Conservation (phyloP, 345 rosid genomes). For the Acer yangbiense region DNA sequence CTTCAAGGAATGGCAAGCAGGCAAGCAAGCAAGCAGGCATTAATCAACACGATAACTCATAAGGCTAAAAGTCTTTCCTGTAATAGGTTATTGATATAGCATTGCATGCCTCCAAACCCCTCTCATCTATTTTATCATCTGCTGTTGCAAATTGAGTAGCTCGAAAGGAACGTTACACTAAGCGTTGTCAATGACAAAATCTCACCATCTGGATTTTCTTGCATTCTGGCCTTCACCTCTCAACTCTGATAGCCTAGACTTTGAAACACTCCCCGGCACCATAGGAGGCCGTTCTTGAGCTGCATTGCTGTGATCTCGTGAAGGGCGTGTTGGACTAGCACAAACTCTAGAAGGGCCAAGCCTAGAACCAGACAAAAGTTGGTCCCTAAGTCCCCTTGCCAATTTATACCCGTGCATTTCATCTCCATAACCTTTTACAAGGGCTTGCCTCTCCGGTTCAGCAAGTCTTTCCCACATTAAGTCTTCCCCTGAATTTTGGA, state of each 20-base stretch:
- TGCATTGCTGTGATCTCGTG: conserved; percentile 31
- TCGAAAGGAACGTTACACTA: neutral
- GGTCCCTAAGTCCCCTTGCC: conserved; percentile 66
- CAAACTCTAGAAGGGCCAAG: conserved; percentile 48
- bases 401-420: conserved; percentile 69
- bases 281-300: conserved; percentile 61
- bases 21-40: conserved; percentile 17
- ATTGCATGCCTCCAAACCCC: neutral
- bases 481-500: conserved; percentile 45
- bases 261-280: conserved; percentile 49
- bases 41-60: conserved; percentile 12
- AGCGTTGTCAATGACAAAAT: neutral
- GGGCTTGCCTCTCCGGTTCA: conserved; percentile 45
- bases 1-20: neutral
- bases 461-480: conserved; percentile 61
- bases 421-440: conserved; percentile 49
- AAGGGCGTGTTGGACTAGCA: conserved; percentile 52
- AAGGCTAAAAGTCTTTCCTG: conserved; percentile 5
- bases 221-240: conserved; percentile 49
- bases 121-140: neutral
- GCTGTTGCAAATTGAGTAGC: neutral
- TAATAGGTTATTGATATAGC: neutral
- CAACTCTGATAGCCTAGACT: conserved; percentile 63
- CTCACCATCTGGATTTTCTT: conserved; percentile 70
- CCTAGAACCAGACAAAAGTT: conserved; percentile 50